Percentiles rank a stretch among this genome's conserved stretches.
These are phyloP conservation scores for Fagopyrum homotropicum DNA, from an alignment of 148 eudicot species.

Conservation along the genomic window DNA sequence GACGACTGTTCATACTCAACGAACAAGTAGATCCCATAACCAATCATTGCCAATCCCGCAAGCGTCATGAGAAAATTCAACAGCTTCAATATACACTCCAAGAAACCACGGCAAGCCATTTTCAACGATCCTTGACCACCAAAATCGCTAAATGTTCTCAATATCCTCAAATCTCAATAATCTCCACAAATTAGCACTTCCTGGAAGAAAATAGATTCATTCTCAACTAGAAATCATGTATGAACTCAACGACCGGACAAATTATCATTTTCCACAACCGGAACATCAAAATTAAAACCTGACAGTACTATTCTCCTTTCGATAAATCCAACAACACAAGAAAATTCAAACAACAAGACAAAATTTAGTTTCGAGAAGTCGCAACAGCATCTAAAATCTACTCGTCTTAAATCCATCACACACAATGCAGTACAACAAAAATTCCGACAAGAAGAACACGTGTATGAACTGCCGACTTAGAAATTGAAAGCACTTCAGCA, in stretches of 20 bases:
- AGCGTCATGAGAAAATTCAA: slow-evolving; percentile 72
- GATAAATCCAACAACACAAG: not conserved
- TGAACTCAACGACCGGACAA: not conserved
- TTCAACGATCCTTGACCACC: not conserved
- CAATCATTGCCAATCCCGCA: slow-evolving; percentile 75
- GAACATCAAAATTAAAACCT: not conserved
- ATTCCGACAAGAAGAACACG: not conserved
- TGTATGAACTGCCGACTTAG: not conserved
- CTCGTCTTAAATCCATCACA: not conserved
- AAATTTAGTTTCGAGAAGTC: not conserved
- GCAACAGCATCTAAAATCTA: not conserved
- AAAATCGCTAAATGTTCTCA: not conserved
- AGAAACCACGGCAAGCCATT: slow-evolving; percentile 85
- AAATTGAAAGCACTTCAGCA: not conserved
- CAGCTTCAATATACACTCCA: slow-evolving; percentile 77
- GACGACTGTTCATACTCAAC: slow-evolving; percentile 55
- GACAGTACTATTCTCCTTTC: not conserved
- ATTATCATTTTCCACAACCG: not conserved
- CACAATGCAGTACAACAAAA: slow-evolving; percentile 2
- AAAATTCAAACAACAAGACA: not conserved
- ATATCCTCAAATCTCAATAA: not conserved
- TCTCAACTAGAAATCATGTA: not conserved
- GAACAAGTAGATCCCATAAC: slow-evolving; percentile 88
- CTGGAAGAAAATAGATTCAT: not conserved
- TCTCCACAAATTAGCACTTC: not conserved